Conservation (phyloP, 371 early-diverging fungal genomes). For the Batrachochytrium dendrobatidis region DNA sequence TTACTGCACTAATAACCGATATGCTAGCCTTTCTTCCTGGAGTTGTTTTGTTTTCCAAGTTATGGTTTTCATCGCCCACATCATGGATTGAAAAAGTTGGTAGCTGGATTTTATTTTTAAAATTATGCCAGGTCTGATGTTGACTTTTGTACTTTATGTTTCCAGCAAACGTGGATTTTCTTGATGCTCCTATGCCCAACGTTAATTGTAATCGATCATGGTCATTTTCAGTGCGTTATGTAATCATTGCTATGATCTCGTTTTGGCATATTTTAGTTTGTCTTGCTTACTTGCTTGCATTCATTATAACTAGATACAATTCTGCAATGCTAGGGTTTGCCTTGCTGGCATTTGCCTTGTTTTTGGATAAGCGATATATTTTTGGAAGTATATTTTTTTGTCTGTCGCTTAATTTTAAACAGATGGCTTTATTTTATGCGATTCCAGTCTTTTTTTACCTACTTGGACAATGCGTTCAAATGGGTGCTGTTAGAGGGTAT, state of each 20-base stretch:
- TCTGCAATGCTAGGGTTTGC: slow-evolving; percentile 87
- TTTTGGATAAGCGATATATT: slow-evolving; percentile 51
- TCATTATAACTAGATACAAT: slow-evolving; percentile 66
- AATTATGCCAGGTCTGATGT: neutral
- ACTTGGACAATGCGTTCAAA: slow-evolving; percentile 56
- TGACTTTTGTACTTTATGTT: neutral
- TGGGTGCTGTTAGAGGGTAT: slow-evolving; percentile 2
- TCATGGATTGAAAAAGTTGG: slow-evolving; percentile 1
- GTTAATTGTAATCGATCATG: slow-evolving; percentile 85
- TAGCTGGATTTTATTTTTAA: neutral
- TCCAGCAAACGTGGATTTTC: slow-evolving; percentile 30
- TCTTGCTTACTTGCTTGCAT: neutral
- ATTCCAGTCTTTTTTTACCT: slow-evolving; percentile 83
- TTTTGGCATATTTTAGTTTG: neutral
- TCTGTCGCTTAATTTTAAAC: slow-evolving; percentile 80
- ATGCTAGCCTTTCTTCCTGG: slow-evolving; percentile 69
- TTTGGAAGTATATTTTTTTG: slow-evolving; percentile 73
- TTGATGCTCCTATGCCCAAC: slow-evolving; percentile 75
- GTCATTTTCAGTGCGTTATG: slow-evolving; percentile 78
- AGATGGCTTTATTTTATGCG: slow-evolving; percentile 93
- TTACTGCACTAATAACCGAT: slow-evolving; percentile 70
- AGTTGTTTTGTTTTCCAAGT: slow-evolving; percentile 42
- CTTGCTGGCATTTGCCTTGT: slow-evolving; percentile 63
- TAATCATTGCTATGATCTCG: neutral
- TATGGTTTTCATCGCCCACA: slow-evolving; percentile 7